Conservation (phyloP, 2,329 filamentous ascomycete genomes). For the Raffaelea albimanens region DNA sequence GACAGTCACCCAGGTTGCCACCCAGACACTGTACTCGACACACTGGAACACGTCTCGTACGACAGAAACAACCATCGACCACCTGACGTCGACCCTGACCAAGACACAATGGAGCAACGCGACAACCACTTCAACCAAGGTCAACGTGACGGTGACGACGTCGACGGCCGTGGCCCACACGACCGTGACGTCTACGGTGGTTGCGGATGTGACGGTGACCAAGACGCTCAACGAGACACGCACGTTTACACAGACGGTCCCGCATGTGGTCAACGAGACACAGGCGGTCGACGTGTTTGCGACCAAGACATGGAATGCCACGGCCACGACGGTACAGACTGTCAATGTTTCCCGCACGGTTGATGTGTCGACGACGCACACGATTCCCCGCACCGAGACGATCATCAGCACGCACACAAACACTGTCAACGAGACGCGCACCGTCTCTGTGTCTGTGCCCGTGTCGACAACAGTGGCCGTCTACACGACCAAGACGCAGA, state of each 20-base stretch:
- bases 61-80: no score
- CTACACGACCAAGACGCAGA: no score
- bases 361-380: neutral
- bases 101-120: neutral
- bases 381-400: no score
- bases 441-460: neutral
- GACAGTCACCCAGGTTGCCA: no score
- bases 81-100: no score
- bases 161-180: no score
- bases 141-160: no score
- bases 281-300: neutral
- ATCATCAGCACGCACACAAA: neutral
- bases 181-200: neutral
- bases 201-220: neutral
- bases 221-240: neutral
- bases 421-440: slow-evolving; percentile 3
- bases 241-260: neutral
- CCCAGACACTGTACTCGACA: no score
- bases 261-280: neutral
- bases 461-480: neutral
- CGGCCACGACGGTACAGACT: neutral
- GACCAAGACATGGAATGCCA: neutral
- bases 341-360: neutral
- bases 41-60: no score
- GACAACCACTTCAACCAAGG: neutral